A percentile compares a stretch with the other conserved stretches of the same genome.
phyloP scores from a whole-genome alignment of 768 basidiomycete genomes.

The Pisolithus microcarpus region DNA sequence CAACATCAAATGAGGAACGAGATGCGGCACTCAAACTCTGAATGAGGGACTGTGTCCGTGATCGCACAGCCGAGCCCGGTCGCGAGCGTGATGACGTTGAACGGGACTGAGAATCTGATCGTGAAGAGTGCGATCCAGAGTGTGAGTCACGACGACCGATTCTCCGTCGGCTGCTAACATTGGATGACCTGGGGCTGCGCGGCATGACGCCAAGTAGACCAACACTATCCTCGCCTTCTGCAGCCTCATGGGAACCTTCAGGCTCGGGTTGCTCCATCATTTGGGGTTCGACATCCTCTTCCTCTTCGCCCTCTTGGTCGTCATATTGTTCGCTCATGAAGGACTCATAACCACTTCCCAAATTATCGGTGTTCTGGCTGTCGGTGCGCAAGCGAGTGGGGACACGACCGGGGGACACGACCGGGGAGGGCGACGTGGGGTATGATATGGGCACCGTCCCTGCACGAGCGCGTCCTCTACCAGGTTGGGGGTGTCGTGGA shows the following conservation, averaged over 20 bases:
- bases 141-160: constrained; percentile 31
- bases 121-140: constrained; percentile 24
- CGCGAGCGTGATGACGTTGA: constrained; percentile 32
- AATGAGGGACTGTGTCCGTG: constrained; percentile 59
- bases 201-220: constrained; percentile 47
- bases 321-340: constrained; percentile 24
- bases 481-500: constrained; percentile 37
- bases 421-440: constrained; percentile 32
- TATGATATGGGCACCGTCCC: constrained; percentile 31
- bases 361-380: constrained; percentile 22
- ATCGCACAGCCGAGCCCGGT: constrained; percentile 49
- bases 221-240: constrained; percentile 56
- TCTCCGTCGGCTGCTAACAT: constrained; percentile 27
- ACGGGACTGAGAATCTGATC: constrained; percentile 19
- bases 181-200: constrained; percentile 43
- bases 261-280: constrained; percentile 40
- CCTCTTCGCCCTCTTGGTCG: constrained; percentile 25
- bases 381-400: constrained; percentile 21
- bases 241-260: constrained; percentile 51
- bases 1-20: constrained; percentile 52
- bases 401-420: constrained; percentile 21
- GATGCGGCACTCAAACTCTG: constrained; percentile 58
- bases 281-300: constrained; percentile 27
- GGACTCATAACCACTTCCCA: constrained; percentile 24
- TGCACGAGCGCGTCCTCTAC: constrained; percentile 33